Evolutionary conservation across 306 rosid genomes (phyloP), one percentile per base, ranked within the genome.

Genomic region (Arachis hypogaea): DNA sequence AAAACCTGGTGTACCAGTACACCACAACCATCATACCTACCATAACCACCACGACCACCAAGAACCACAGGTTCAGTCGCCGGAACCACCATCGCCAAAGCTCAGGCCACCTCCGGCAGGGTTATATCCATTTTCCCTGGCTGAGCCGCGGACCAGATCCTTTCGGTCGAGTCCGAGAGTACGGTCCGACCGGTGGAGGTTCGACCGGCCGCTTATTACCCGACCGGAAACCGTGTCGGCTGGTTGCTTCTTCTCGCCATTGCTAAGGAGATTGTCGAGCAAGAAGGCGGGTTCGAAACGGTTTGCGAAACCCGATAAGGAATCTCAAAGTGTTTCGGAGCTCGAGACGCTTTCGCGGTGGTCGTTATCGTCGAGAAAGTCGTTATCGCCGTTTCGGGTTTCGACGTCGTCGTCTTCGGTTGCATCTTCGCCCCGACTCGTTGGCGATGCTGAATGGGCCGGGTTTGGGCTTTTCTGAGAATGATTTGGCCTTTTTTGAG

Each of bases 1-100:
- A 18, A 90, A 89, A 60, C 99, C 99, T 1, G 99, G 99, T 46
- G 88, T 87, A 47, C 99, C 99, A 58, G 86, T 72, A 61, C 12
- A 44, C 45, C 86, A 77, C 18, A 68, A 52, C 9, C 79, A 79
- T 10, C 85, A 55, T 10, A 74, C 46, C 29, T 68, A 63, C 29
- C 85, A 73, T 33, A 33, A 57, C 11, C 79, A 79, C 12, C 85
- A 59, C 12, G 72, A 52, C 38, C 70, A 63, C 18, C 85, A 73
- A 44, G 71, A 68, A 0, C 70, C 59, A 11, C n/a, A 38, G 22
- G 30, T 42, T 11, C 72, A 4, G 29, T 29, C 77, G 12, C 62
- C 61, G 11, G 77, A 66, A 22, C 38, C 77, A 4, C 85, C 78
- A 30, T 73, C 86, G 5, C 75, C 5, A 1, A 87, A 80, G 82